phyloP scores from a whole-genome alignment of 306 rosid species.

The Psophocarpus tetragonolobus region DNA sequence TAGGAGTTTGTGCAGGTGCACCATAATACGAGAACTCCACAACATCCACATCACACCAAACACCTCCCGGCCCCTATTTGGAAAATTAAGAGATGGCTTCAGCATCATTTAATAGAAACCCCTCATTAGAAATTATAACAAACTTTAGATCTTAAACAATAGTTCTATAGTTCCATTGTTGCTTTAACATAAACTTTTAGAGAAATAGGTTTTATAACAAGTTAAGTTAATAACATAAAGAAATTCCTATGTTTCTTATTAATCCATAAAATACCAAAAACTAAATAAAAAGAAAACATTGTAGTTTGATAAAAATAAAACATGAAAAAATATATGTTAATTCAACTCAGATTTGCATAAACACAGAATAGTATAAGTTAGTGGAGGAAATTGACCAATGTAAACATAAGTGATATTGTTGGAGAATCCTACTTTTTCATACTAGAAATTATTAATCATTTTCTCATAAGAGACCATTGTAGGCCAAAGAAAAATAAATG shows the following conservation, averaged over 20 bases:
- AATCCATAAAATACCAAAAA: neutral
- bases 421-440: neutral
- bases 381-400: neutral
- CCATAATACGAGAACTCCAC: slow-evolving; percentile 97
- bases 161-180: neutral
- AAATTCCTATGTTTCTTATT: neutral
- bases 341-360: neutral
- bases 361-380: neutral
- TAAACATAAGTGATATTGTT: slow-evolving; percentile 10
- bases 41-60: slow-evolving; percentile 99
- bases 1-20: slow-evolving; percentile 90
- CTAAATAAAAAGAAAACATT: neutral
- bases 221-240: slow-evolving; percentile 8
- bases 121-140: neutral
- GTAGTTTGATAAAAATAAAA: slow-evolving; percentile 3
- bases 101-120: slow-evolving; percentile 19
- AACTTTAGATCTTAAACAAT: slow-evolving; percentile 4
- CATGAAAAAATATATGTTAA: neutral
- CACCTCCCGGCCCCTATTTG: slow-evolving; percentile 98
- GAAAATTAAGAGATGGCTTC: slow-evolving; percentile 36
- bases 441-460: neutral
- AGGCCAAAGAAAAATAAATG: slow-evolving; percentile 15
- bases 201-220: neutral
- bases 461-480: neutral
- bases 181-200: neutral